Base-by-base conservation (phyloP, 176 grass and related monocot species). In the Poa pratensis region DNA sequence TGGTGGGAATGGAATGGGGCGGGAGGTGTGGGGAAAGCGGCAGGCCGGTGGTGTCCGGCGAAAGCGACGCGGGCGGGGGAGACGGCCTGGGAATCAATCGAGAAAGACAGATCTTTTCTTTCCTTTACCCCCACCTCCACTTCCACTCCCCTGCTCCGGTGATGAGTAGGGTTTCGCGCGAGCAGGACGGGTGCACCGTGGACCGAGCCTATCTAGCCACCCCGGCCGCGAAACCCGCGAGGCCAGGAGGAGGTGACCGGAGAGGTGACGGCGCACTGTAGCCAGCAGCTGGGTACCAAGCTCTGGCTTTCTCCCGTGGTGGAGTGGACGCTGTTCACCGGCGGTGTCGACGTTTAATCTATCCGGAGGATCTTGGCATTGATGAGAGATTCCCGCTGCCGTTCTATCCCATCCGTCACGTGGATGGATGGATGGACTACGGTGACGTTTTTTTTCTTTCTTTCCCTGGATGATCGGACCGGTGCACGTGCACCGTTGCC, bases 21-120 rank as follows among this genome's bases (percentile, higher is more conserved):
- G 20, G 43, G 13, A 9, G 24, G n/a, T 6, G 54, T 40, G 65
- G 84, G 84, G 84, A 87, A 87, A 83, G 84, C 80, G 69, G 84
- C 73, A 68, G 83, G 77, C 50, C 59, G 87, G 80, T 87, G 84
- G 84, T 87, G 84, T 84, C 84, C 89, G 80, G 84, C 75, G 89
- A 90, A 87, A 90, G 89, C 89, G 85, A 90, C 84, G 67, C 68
- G 39, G 72, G 49, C 34, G 6, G 27, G 7, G 55, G 11, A 60
- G 9, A 0, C 6, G 18, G 61, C 69, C 48, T 61, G 54, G 55
- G 80, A 73, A 78, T 73, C 70, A 10, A 45, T 10, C 42, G 43
- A 11, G 43, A 45, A 34, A 80, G 55, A 17, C 69, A 59, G 23
- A 54, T 77, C 76, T 86, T 88, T 53, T 17, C 42, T 42, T 42